Evolutionary conservation across 257 asterid species (phyloP).

Genomic region (Solanum commersonii): DNA sequence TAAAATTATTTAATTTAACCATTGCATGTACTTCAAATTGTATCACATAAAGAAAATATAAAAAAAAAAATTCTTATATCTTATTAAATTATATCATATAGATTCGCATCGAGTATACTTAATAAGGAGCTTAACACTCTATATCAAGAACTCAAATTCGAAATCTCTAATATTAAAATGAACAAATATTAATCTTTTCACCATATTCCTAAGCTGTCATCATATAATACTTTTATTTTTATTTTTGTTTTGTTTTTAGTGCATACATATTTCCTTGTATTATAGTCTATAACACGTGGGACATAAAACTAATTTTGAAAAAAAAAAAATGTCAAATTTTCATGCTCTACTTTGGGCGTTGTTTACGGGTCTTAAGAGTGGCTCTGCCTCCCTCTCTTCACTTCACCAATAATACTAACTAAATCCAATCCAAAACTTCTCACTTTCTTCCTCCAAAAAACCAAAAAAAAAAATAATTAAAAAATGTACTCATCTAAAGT

Average conservation of each 20-base stretch:
- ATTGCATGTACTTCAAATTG: background rate
- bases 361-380: background rate
- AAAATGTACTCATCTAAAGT: conserved; percentile 33
- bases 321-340: background rate
- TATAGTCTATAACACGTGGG: background rate
- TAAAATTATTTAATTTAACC: background rate
- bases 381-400: background rate
- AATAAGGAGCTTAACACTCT: background rate
- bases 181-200: background rate
- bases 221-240: background rate
- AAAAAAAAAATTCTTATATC: too few species aligned
- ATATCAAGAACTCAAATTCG: background rate
- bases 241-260: background rate
- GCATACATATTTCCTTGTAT: background rate
- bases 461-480: background rate
- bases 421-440: background rate
- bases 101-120: background rate
- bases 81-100: too few species aligned
- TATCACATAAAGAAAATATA: background rate
- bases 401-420: background rate
- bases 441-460: background rate
- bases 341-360: background rate
- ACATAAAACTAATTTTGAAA: background rate
- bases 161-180: background rate
- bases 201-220: background rate